Evolutionary conservation across 1,284 basidiomycete genomes (phyloP).

Genomic region (Neolentinus lepideus): DNA sequence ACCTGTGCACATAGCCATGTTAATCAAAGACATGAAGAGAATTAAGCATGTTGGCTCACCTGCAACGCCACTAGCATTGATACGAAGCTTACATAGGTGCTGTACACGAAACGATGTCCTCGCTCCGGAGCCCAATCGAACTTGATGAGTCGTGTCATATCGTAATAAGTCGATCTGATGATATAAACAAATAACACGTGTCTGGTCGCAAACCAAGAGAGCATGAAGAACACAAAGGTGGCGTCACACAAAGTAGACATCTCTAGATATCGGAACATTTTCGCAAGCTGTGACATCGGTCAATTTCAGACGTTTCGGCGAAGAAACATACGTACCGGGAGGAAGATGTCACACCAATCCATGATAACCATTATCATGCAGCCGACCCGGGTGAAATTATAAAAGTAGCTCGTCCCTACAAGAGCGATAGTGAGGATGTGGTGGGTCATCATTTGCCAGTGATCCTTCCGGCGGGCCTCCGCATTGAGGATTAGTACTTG

Average conservation of each 20-base stretch:
- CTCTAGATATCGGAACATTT: constrained; percentile 87
- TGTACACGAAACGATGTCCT: constrained; percentile 49
- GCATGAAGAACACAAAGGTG: constrained; percentile 76
- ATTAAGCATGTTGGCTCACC: constrained; percentile 28
- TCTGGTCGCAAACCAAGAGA: constrained; percentile 87
- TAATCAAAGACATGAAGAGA: constrained; percentile 9
- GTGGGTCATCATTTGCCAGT: constrained; percentile 94
- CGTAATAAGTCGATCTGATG: constrained; percentile 53
- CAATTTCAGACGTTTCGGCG: neutral
- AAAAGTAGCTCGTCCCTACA: constrained; percentile 72
- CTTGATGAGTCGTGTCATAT: constrained; percentile 40
- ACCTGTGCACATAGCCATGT: constrained; percentile 32
- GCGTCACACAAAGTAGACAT: constrained; percentile 65
- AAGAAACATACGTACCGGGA: constrained; percentile 61
- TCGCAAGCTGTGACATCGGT: constrained; percentile 57
- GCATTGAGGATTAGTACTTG: constrained; percentile 89
- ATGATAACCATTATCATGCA: constrained; percentile 86
- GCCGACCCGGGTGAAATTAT: constrained; percentile 84
- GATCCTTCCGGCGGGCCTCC: constrained; percentile 91
- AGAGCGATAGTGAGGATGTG: constrained; percentile 87
- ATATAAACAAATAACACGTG: constrained; percentile 73
- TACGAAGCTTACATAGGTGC: constrained; percentile 43
- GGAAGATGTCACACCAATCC: constrained; percentile 89
- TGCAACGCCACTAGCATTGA: constrained; percentile 56
- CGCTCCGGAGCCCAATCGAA: constrained; percentile 53